A percentile compares a stretch with the other conserved stretches of the same genome.
Evolutionary conservation across 305 asterid species (phyloP).

Genomic region (Fraxinus sp.): DNA sequence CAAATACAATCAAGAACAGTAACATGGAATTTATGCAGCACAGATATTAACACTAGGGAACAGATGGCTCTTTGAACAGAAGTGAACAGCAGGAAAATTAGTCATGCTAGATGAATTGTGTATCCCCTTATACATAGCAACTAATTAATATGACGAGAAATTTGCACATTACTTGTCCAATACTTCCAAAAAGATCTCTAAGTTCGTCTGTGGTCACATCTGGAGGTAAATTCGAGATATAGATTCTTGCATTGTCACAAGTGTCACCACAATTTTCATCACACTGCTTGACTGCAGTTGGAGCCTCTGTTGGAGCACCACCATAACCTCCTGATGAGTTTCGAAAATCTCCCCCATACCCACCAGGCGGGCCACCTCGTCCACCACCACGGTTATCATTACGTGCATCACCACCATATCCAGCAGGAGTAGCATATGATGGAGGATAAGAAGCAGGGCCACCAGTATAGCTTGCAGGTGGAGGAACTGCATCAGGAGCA

Average conservation of each 20-base stretch:
- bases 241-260: slow-evolving; percentile 95
- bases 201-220: slow-evolving; percentile 91
- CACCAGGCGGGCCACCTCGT: slow-evolving; percentile 65
- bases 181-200: slow-evolving; percentile 94
- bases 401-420: slow-evolving; percentile 60
- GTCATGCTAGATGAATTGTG: neutral
- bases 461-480: slow-evolving; percentile 86
- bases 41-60: neutral
- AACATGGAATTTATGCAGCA: neutral
- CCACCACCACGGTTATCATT: slow-evolving; percentile 67
- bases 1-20: neutral
- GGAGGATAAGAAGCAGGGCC: slow-evolving; percentile 91
- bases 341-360: slow-evolving; percentile 64
- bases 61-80: neutral
- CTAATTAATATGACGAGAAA: slow-evolving; percentile 10
- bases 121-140: neutral
- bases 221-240: slow-evolving; percentile 97
- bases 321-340: slow-evolving; percentile 54
- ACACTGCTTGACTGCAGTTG: slow-evolving; percentile 86
- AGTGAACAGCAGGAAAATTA: neutral
- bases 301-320: slow-evolving; percentile 61
- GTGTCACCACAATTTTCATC: slow-evolving; percentile 90
- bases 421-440: slow-evolving; percentile 75
- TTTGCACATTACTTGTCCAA: slow-evolving; percentile 86
- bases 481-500: slow-evolving; percentile 75